phyloP scores from a whole-genome alignment of 345 rosid species.

The Cardiospermum halicacabum region DNA sequence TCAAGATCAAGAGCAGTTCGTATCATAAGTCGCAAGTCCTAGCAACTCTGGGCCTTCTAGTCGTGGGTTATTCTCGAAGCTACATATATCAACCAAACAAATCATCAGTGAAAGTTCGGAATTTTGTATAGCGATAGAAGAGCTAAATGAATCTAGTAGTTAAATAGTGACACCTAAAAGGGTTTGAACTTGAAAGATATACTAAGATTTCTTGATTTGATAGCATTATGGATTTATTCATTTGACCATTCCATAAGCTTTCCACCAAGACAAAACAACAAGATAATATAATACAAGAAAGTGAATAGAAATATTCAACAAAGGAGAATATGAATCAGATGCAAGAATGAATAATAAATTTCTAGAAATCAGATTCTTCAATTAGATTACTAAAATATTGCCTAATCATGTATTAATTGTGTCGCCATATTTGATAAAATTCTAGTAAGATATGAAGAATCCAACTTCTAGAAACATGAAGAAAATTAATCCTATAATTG shows the following conservation, averaged over 20 bases:
- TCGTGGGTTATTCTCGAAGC: slow-evolving; percentile 87
- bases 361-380: not conserved
- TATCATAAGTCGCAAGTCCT: slow-evolving; percentile 88
- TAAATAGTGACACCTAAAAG: not conserved
- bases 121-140: too few relatives aligned
- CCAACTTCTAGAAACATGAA: not conserved
- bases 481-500: not conserved
- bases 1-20: slow-evolving; percentile 75
- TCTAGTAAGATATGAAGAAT: not conserved
- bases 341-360: not conserved
- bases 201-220: not conserved
- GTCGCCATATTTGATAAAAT: not conserved
- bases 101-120: not conserved
- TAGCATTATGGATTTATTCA: not conserved
- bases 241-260: not conserved
- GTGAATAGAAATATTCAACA: not conserved
- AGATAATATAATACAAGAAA: not conserved
- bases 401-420: not conserved
- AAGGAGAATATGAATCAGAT: not conserved
- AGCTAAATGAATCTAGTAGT: not conserved
- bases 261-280: not conserved
- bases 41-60: slow-evolving; percentile 90
- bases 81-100: slow-evolving; percentile 22
- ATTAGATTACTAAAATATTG: not conserved
- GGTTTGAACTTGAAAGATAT: not conserved